Evolutionary conservation across 2,329 filamentous ascomycete genomes (phyloP), one percentile per base, ranked within the genome.

Genomic region (Exophiala alcalophila): DNA sequence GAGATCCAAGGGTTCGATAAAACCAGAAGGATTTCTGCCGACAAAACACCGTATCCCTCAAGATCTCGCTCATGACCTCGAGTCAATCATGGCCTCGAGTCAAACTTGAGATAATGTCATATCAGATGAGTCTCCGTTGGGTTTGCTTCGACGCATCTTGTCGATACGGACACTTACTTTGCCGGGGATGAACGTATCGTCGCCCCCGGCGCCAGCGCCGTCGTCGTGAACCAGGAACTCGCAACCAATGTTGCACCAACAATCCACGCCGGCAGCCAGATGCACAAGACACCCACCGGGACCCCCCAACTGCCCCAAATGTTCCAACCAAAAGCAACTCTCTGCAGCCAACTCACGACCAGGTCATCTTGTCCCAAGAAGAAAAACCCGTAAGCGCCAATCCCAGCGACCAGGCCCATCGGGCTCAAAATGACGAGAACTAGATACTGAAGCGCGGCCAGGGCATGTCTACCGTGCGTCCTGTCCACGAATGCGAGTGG

Each of bases 241-340:
- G 53, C 52, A 14, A 54, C 52, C 15, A 54, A 36, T 8, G 44
- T 49, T 14, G 47, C 61, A 4, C 70, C 85, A 5, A 81, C 76
- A 25, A 92, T 64, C 90, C 90, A 96, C 5, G 87, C 88, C 1
- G 90, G 90, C 84, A 88, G 92, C 90, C 90, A 96, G 29, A 95
- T 81, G 61, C 88, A 85, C 86, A 89, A 95, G n/a, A 95, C 76
- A 8, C 94, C 80, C 12, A 95, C 80, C 47, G 86, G 83, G 1
- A 89, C 53, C 18, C 54, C 94, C 70, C 89, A 94, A 76, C 92
- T 80, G 1, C 88, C 87, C 79, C 84, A 89, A 9, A 95, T 81
- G 59, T 87, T 78, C 89, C 89, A 95, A 0, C 86, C 89, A 61
- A 92, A 89, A 4, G 85, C 86, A 1, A 87, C 86, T 61, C 84